Evolutionary conservation across 805 yeast species (phyloP), one percentile per base, ranked within the genome.

Genomic region (Kurtzmaniella fragi): DNA sequence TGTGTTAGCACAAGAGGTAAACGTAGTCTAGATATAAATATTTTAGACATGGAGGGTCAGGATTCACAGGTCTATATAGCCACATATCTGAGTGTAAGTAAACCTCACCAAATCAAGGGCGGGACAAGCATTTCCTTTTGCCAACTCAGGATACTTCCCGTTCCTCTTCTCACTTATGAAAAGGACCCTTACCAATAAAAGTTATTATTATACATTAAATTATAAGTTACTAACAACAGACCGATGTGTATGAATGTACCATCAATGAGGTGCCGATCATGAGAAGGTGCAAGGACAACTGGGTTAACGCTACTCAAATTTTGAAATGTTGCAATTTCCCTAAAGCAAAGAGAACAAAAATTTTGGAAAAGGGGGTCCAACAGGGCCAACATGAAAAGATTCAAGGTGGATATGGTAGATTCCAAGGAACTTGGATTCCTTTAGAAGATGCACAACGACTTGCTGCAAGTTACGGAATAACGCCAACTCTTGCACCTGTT

Each of bases 351-450:
- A 69, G 98, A 48, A 90, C 97, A 14, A 82, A 95, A 51, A 88
- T 90, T 45, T 72, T 90, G 50, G 98, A 90, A 57, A 80, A 84
- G 52, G 96, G 90, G 46, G 95, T 91, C n/a, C 96, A 91, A 55
- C 76, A 75, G 31, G 95, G 95, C 4, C 63, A 71, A 14, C 97
- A 90, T 58, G 96, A 90, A 53, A 91, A 91, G 59, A 88, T 90
- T 16, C 98, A 90, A 61, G 98, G 98, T 45, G 98, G 98, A 2
- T 90, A 89, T 57, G 98, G 98, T 39, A 82, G 90, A 55, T 91
- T 89, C 61, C 98, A 91, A 61, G 97, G 96, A 13, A 90, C 97
- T 2, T 90, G 96, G 96, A 90, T 90, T 7, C 97, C 97, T 0
- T 62, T 86, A 45, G 78, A 73, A 5, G 77, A 85, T 36, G 97